Conservation (phyloP, 371 early-diverging fungal genomes). For the Mucor plumbeus region DNA sequence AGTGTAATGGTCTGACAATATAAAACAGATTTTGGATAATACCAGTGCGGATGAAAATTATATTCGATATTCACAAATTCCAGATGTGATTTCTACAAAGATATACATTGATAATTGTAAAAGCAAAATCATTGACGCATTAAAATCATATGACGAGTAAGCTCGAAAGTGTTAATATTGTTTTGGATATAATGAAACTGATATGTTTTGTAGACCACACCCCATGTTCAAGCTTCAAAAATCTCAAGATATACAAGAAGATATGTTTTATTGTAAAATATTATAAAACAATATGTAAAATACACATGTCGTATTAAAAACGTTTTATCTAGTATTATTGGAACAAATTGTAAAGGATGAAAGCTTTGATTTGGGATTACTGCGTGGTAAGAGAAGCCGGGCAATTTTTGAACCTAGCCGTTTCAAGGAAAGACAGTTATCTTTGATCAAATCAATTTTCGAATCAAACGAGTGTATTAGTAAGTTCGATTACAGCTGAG, state of each 20-base stretch:
- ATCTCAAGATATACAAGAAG: slow-evolving; percentile 24
- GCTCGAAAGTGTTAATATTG: not conserved
- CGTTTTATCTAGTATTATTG: slow-evolving; percentile 17
- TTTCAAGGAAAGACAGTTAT: slow-evolving; percentile 24
- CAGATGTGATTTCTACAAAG: slow-evolving; percentile 16
- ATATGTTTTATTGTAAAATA: slow-evolving; percentile 30
- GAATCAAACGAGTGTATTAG: slow-evolving; percentile 29
- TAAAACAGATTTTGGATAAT: not conserved
- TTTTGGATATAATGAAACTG: not conserved
- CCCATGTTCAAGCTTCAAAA: slow-evolving; percentile 30
- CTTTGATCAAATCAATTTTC: slow-evolving; percentile 26
- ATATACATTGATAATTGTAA: slow-evolving; percentile 7
- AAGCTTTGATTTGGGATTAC: not conserved
- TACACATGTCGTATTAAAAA: not conserved
- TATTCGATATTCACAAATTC: slow-evolving; percentile 11
- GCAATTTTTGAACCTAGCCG: slow-evolving; percentile 27
- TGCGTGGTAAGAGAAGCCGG: slow-evolving; percentile 30
- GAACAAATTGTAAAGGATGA: slow-evolving; percentile 24
- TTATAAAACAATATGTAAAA: not conserved
- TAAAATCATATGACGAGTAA: slow-evolving; percentile 23
- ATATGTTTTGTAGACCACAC: not conserved
- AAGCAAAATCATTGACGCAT: not conserved
- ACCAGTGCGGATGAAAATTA: not conserved
- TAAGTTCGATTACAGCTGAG: slow-evolving; percentile 8
- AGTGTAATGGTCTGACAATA: not conserved